Percentiles rank a stretch among this genome's conserved stretches.
phyloP scores from a whole-genome alignment of 1,139 yeast species.

The Geotrichum bryndzae region DNA sequence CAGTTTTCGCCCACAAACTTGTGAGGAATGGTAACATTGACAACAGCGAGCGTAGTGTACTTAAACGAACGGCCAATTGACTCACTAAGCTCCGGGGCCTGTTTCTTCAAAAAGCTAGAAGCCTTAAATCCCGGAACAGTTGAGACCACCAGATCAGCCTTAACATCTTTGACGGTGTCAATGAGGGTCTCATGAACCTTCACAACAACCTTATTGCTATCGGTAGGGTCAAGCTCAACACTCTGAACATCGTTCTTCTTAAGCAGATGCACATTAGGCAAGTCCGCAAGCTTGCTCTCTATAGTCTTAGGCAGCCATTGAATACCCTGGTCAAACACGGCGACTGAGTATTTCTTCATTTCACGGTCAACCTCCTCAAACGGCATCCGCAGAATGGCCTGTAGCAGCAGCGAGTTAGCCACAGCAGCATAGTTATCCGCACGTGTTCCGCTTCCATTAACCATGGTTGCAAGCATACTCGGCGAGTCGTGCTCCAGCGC shows the following conservation, averaged over 20 bases:
- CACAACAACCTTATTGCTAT: neutral
- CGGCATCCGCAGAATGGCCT: conserved; percentile 24
- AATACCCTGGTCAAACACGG: conserved; percentile 31
- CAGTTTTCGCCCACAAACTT: conserved; percentile 43
- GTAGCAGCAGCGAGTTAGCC: conserved; percentile 28
- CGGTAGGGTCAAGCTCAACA: conserved; percentile 1
- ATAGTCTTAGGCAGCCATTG: conserved; percentile 29
- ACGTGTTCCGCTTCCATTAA: conserved; percentile 30
- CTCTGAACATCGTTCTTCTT: conserved; percentile 24
- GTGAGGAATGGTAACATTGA: conserved; percentile 32
- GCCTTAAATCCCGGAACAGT: conserved; percentile 28
- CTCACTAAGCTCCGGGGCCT: conserved; percentile 20
- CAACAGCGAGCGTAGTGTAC: conserved; percentile 35
- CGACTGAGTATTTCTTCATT: conserved; percentile 25
- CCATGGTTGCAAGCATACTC: conserved; percentile 40
- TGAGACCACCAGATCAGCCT: conserved; percentile 28
- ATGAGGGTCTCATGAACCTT: conserved; percentile 4
- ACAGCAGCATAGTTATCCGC: conserved; percentile 27
- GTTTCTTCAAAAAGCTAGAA: conserved; percentile 19
- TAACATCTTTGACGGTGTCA: conserved; percentile 4
- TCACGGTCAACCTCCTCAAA: conserved; percentile 20
- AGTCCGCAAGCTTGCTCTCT: conserved; percentile 39
- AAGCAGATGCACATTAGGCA: conserved; percentile 44
- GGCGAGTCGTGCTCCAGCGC: conserved; percentile 59
- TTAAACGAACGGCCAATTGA: conserved; percentile 22